Percentiles rank a stretch among this genome's conserved stretches.
phyloP scores from a whole-genome alignment of 1,139 yeast genomes.

The Yamadazyma dushanensis region DNA sequence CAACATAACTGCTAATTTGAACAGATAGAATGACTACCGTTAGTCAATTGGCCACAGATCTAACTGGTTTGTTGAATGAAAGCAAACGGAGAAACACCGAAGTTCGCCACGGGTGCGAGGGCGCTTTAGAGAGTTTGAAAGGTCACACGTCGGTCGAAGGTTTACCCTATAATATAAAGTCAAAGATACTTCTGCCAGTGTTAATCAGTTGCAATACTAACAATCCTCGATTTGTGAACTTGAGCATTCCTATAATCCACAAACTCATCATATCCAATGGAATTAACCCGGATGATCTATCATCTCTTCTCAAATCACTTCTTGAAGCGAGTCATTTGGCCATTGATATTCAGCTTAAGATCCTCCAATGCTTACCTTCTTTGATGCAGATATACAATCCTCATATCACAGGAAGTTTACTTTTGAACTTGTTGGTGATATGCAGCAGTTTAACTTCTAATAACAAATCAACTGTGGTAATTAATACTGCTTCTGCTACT shows the following conservation, averaged over 20 bases:
- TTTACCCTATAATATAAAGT: conserved; percentile 34
- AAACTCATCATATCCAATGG: conserved; percentile 50
- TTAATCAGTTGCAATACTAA: conserved; percentile 71
- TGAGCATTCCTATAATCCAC: conserved; percentile 71
- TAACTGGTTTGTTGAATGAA: conserved; percentile 61
- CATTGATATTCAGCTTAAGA: conserved; percentile 79
- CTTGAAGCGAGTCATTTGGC: conserved; percentile 75
- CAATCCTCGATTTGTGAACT: conserved; percentile 69
- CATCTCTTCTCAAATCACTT: conserved; percentile 61
- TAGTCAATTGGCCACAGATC: conserved; percentile 53
- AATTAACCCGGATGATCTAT: conserved; percentile 53
- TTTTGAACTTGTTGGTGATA: conserved; percentile 62
- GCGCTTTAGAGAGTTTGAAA: conserved; percentile 52
- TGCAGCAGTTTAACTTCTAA: conserved; percentile 72
- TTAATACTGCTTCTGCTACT: conserved; percentile 93
- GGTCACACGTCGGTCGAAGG: conserved; percentile 21
- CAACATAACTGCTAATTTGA: background rate
- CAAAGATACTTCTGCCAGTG: conserved; percentile 67
- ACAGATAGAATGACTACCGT: conserved; percentile 40
- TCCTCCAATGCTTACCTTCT: conserved; percentile 81
- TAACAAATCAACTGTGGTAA: conserved; percentile 72
- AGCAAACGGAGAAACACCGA: conserved; percentile 70
- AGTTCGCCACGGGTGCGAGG: conserved; percentile 65
- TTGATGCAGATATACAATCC: conserved; percentile 64
- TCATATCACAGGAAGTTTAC: conserved; percentile 53